Base-by-base conservation (phyloP, 139 green algal species). In the Coelastrella sp. region DNA sequence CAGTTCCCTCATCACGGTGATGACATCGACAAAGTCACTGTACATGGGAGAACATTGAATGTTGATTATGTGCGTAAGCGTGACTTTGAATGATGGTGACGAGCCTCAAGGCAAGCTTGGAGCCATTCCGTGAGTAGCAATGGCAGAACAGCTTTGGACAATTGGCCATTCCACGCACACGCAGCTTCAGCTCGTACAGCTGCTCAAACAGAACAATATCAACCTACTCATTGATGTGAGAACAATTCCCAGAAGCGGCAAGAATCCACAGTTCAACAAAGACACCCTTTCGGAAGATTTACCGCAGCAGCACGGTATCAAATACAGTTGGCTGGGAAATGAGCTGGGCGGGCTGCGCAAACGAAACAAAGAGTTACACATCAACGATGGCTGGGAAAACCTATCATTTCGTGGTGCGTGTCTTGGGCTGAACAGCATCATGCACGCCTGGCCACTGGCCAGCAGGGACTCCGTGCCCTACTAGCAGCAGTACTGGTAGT, bases 201-300 rank as follows among this genome's bases (percentile, higher is more conserved):
- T 93, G 78, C 84, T 94, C 63, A 6, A 60, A 0, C 74, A 91
- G 19, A 63, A 92, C 60, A 68, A 63, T 17, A 87, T 94, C 17
- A 73, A 60, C 25, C 24, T 78, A 19, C 70, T 94, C 9, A 75
- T 94, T 3, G 91, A 94, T 7, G 90, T 94, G 27, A 49, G 85
- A 3, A 91, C 91, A 1, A 61, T 70, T 0, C 90, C 91, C 0
- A 75, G 76, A 72, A 83, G 63, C 49, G 22, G 78, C 27, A 83
- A 75, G 25, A 94, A 93, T 66, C 84, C 90, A 7, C 91, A 93
- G 90, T 92, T 91, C 60, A 89, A 93, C 82, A 91, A 66, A 25
- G 91, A 94, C 6, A 8, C 11, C 0, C 58, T 94, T 57, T 11
- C 9, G 7, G 74, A 58, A 8, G 35, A 87, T 24, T 90, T 94